A percentile compares a stretch with the other conserved stretches of the same genome.
phyloP scores from a whole-genome alignment of 2,329 filamentous ascomycete genomes.

The Hymenoscyphus fraxineus region DNA sequence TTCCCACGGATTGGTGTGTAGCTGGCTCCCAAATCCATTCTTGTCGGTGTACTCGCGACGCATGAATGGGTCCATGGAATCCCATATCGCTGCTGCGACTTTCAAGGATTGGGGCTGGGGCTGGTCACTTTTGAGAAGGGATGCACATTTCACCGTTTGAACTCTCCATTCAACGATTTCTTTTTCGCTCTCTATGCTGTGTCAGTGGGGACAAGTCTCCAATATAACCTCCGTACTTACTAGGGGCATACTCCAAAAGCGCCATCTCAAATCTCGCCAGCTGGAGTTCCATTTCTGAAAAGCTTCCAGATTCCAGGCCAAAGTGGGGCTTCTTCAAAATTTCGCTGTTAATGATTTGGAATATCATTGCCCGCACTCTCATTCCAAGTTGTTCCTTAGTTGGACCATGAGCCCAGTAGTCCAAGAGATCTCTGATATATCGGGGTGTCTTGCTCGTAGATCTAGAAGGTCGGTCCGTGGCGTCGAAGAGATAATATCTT shows the following conservation, averaged over 20 bases:
- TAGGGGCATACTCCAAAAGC: not conserved
- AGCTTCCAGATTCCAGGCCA: constrained; percentile 8
- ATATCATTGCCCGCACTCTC: constrained; percentile 9
- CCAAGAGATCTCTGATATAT: not conserved
- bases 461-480: not conserved
- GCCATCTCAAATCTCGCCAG: constrained; percentile 7
- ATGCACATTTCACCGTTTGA: constrained; percentile 1
- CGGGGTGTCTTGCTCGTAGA: not conserved
- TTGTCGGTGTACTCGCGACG: not conserved
- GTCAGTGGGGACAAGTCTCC: not conserved
- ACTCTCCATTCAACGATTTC: constrained; percentile 15
- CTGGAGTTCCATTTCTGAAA: not conserved
- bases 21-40: not conserved
- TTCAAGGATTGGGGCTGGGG: not conserved
- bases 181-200: not conserved
- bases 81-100: not conserved
- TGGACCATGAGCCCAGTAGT: not conserved
- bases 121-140: not conserved
- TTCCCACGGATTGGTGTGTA: not conserved
- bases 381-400: not conserved
- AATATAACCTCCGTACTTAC: not conserved
- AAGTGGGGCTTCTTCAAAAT: constrained; percentile 9
- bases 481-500: not conserved
- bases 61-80: not conserved
- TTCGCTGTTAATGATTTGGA: constrained; percentile 4